phyloP scores from a whole-genome alignment of 2,329 filamentous ascomycete genomes.

The Paradendryphiella salina region DNA sequence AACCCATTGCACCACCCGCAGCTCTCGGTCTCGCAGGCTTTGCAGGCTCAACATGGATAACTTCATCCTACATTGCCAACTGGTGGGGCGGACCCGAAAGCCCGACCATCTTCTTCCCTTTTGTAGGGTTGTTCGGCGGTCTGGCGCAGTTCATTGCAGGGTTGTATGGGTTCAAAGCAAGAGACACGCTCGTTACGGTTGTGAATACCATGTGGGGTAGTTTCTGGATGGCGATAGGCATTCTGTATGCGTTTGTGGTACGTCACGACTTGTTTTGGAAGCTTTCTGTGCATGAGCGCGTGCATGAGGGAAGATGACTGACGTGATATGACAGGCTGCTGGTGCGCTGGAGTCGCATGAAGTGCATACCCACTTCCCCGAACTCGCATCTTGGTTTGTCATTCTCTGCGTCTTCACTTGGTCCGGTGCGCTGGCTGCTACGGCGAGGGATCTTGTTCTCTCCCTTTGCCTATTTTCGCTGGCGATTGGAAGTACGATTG shows the following conservation, averaged over 20 bases:
- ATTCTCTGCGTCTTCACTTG: not conserved
- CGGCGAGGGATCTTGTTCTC: too few relatives aligned
- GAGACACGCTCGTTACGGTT: not conserved
- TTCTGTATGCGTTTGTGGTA: conserved; percentile 1
- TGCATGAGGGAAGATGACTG: too few relatives aligned
- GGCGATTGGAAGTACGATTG: too few relatives aligned
- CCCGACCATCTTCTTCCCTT: not conserved
- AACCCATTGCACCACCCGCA: conserved; percentile 1
- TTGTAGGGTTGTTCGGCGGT: not conserved
- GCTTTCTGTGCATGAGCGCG: too few relatives aligned
- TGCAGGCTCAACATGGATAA: not conserved
- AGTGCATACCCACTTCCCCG: too few relatives aligned
- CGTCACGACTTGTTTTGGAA: not conserved
- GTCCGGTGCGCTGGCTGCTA: too few relatives aligned
- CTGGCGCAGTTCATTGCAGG: conserved; percentile 1
- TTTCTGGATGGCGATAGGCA: not conserved
- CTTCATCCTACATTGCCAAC: not conserved
- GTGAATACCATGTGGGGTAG: conserved; percentile 1
- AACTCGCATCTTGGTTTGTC: too few relatives aligned
- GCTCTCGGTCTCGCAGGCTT: conserved; percentile 3
- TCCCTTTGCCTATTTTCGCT: too few relatives aligned
- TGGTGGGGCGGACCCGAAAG: not conserved
- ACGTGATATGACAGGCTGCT: too few relatives aligned
- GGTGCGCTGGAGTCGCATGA: too few relatives aligned
- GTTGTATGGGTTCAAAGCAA: not conserved